Evolutionary conservation across 345 rosid genomes (phyloP), one percentile per base, ranked within the genome.

Genomic region (Xanthoceras sorbifolium): DNA sequence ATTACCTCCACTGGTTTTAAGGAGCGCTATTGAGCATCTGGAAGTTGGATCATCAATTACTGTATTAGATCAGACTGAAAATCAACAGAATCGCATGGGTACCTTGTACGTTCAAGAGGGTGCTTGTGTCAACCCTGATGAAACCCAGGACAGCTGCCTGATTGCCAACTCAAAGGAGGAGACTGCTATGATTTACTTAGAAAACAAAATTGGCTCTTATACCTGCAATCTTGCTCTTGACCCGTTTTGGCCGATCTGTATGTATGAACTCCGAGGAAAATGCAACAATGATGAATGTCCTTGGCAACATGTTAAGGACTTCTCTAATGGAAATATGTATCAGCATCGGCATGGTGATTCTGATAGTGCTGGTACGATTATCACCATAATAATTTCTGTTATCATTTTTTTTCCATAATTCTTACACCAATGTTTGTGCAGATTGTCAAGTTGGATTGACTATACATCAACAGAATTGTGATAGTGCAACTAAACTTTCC

Each of bases 211-310:
- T 71, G 93, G 88, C 71, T 85, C 82, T 36, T 90, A 90, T 81
- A 76, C 85, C 67, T 74, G 85, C 75, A 78, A 82, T 88, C 57
- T 80, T 78, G 83, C 87, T 22, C 73, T 93, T 78, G 94, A 96
- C 69, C 97, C 94, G 64, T 90, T 84, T 77, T 86, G 93, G 95
- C 93, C 97, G 14, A 87, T 96, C 31, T 96, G 99, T 86, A 82
- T 90, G 89, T 96, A 86, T 34, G 99, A 96, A 81, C 93, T 96
- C 62, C 90, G 99, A 66, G 99, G 99, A 78, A 93, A 91, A 82
- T 96, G 99, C 89, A 96, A 93, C 79, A 90, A 93, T 85, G 91
- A 91, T 74, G 92, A 89, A 74, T 96, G 99, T 77, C 91, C 93
- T 61, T 93, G 92, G 97, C 99, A 96, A 86, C 99, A 96, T 83